Evolutionary conservation across 116 monocot genomes (phyloP).

Genomic region (Papilionanthe hybrid): DNA sequence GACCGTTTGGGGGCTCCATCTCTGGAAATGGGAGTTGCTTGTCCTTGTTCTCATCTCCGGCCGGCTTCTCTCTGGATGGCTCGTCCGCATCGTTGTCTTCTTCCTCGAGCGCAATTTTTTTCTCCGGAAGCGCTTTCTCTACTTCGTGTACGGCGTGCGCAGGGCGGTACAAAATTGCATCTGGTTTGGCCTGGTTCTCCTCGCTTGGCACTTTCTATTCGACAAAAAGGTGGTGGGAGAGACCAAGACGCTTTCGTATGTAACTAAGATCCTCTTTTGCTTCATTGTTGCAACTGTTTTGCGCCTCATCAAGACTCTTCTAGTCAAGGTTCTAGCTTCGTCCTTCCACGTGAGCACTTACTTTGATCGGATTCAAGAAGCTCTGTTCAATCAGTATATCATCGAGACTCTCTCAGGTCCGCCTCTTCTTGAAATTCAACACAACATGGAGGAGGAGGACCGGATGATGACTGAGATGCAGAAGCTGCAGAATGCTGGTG

Average conservation of each 20-base stretch:
- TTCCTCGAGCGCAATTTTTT: constrained; percentile 46
- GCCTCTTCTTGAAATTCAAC: constrained; percentile 22
- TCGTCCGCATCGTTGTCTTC: constrained; percentile 35
- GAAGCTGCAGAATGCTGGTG: constrained; percentile 43
- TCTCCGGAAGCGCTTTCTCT: constrained; percentile 45
- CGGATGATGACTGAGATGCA: constrained; percentile 31
- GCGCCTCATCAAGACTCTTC: constrained; percentile 49
- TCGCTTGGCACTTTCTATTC: constrained; percentile 48
- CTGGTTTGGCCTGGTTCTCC: constrained; percentile 47
- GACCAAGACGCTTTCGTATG: constrained; percentile 19
- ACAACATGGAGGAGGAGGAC: constrained; percentile 26
- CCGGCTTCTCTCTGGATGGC: constrained; percentile 49
- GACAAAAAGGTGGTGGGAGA: constrained; percentile 23
- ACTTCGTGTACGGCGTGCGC: constrained; percentile 53
- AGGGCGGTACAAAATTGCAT: constrained; percentile 42
- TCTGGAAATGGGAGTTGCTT: constrained; percentile 56
- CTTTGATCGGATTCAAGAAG: constrained; percentile 39
- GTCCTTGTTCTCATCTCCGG: constrained; percentile 41
- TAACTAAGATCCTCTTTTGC: constrained; percentile 44
- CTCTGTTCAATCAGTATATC: constrained; percentile 49
- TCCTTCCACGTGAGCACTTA: constrained; percentile 48
- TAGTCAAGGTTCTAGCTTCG: constrained; percentile 52
- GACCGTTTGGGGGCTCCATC: constrained; percentile 36
- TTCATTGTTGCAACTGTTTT: constrained; percentile 40
- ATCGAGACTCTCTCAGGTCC: constrained; percentile 46